Evolutionary conservation across 257 asterid genomes (phyloP).

Genomic region (Nicotiana paniculata): DNA sequence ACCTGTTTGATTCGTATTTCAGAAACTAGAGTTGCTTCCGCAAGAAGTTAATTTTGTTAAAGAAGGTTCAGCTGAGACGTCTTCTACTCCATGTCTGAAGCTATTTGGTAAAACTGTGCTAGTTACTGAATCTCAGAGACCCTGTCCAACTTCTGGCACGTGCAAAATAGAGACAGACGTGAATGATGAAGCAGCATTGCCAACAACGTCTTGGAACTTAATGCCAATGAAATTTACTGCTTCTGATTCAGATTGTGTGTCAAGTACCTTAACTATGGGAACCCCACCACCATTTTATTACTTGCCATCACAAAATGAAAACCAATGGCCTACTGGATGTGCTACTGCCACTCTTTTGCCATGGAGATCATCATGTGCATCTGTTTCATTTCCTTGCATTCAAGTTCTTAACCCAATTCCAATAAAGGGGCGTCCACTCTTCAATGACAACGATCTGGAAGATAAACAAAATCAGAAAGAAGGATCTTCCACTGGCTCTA

Average conservation of each 20-base stretch:
- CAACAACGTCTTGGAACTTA: slow-evolving; percentile 23
- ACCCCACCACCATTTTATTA: slow-evolving; percentile 12
- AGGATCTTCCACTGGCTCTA: slow-evolving; percentile 44
- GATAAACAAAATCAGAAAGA: slow-evolving; percentile 29
- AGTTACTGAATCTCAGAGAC: slow-evolving; percentile 33
- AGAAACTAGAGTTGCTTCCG: slow-evolving; percentile 46
- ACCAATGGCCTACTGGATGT: neutral
- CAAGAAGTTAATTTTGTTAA: slow-evolving; percentile 21
- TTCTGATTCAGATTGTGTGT: slow-evolving; percentile 12
- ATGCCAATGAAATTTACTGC: slow-evolving; percentile 20
- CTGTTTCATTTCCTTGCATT: slow-evolving; percentile 16
- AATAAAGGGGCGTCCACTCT: slow-evolving; percentile 23
- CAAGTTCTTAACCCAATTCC: slow-evolving; percentile 57
- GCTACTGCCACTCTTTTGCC: slow-evolving; percentile 21
- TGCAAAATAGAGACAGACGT: slow-evolving; percentile 23
- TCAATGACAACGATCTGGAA: slow-evolving; percentile 17
- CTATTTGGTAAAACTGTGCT: slow-evolving; percentile 75
- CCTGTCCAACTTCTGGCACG: slow-evolving; percentile 16
- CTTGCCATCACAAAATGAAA: slow-evolving; percentile 8
- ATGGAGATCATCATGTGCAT: slow-evolving; percentile 34
- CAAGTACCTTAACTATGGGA: slow-evolving; percentile 12
- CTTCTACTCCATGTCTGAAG: slow-evolving; percentile 52
- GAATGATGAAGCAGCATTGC: slow-evolving; percentile 16
- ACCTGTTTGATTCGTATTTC: slow-evolving; percentile 9
- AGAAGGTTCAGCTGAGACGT: slow-evolving; percentile 38